Evolutionary conservation across 768 basidiomycete genomes (phyloP), one percentile per base, ranked within the genome.

Genomic region (Trametes cubensis): DNA sequence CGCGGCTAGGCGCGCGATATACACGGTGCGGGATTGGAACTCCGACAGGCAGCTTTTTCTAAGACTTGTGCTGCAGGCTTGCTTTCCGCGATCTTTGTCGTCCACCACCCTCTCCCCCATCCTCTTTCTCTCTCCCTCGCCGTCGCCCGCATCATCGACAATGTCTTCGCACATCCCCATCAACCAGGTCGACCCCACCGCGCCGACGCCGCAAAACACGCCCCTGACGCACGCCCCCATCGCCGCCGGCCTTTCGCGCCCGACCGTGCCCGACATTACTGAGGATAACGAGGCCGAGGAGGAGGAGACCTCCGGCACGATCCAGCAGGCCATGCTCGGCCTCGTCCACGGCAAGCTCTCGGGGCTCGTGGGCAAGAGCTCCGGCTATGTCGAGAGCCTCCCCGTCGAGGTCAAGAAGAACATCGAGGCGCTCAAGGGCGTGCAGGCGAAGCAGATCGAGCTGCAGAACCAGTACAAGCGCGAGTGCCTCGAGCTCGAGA

Each of bases 161-260:
- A 34, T 92, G 90, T 88, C 88, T 50, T 83, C 83, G 71, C 86
- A 80, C 71, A 75, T 92, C 55, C 83, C 86, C 69, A 90, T 92
- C 73, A 72, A 66, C 52, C 75, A 78, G 46, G 73, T 76, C 58
- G 84, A 84, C 75, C 78, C 87, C 25, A 87, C 89, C 3, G 94
- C 94, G n/a, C 94, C 94, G 8, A 97, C 94, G 17, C 94, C 94
- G 23, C 90, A 92, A 79, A 96, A 97, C 77, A 96, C 95, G 3
- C 95, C 94, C 13, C 78, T 94, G 63, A 86, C 79, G 56, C 85
- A 90, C 67, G 90, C 91, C 14, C 92, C 93, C 58, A 88, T 96
- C 75, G 82, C 88, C 0, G 75, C 77, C 23, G 90, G 88, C 58
- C 81, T 95, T 62, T 94, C 93, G 48, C 86, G 92, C 69, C 95